Evolutionary conservation across 257 asterid genomes (phyloP), one percentile per base, ranked within the genome.

Genomic region (Jasminum sambac): DNA sequence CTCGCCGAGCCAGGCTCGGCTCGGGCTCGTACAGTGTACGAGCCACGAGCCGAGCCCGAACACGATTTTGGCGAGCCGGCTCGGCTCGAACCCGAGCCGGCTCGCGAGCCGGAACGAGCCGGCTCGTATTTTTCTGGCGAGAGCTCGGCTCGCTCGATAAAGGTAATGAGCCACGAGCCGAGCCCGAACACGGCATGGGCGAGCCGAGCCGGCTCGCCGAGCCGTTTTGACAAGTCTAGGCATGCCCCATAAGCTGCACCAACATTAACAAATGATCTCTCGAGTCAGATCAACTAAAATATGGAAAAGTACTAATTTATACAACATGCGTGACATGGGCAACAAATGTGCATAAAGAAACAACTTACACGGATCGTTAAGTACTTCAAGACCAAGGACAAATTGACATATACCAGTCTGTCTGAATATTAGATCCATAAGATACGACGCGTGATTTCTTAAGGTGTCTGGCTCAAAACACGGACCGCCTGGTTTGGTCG

Each of bases 401-500:
- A 1, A 30, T 1, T 30, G 2, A 77, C 25, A 74, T 77, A 77
- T 77, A 66, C 6, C 0, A 8, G 8, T 9, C 12, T n/a, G n/a
- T n/a, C n/a, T n/a, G 44, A 11, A 16, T 26, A 41, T 75, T 77
- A 39, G 71, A 23, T 1, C 12, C 50, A 1, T 13, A 1, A 1
- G n/a, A n/a, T n/a, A n/a, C n/a, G n/a, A n/a, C n/a, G n/a, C n/a
- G n/a, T n/a, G n/a, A n/a, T n/a, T n/a, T n/a, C n/a, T n/a, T n/a
- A n/a, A n/a, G n/a, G n/a, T 42, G 68, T 57, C 13, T 1, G 78
- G 83, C 1, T 19, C 19, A 14, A 7, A 75, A 34, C 78, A 71
- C 1, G 25, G 11, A 10, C 78, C 78, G 0, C 74, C 75, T 8
- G 66, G 66, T 0, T 21, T 38, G 19, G 71, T 75, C 0, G 63